Base-by-base conservation (phyloP, 371 early-diverging fungal genomes). In the Mortierella sp. region DNA sequence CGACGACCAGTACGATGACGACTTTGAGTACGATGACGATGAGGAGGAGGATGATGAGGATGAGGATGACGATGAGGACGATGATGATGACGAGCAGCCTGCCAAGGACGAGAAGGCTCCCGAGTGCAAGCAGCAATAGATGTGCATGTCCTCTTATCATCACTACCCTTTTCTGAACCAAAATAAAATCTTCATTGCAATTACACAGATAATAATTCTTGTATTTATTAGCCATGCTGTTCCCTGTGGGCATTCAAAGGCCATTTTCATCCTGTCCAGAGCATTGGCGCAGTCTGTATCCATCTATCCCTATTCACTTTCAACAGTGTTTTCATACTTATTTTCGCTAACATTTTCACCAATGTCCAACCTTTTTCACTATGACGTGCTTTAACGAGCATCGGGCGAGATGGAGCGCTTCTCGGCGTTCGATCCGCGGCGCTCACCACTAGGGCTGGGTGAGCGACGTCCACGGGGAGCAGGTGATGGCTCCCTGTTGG, bases 1-100 rank as follows among this genome's bases (percentile, higher is more conserved):
- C 65, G 89, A 86, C 16, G 92, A 90, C 64, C 92, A 93, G 61
- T 94, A 91, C 66, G 91, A 91, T 61, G 94, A 92, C 61, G 95
- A 92, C 22, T 75, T 79, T 16, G 74, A 66, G 26, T 89, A 86
- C 58, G 87, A 85, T 47, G 80, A 81, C 74, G 87, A 89, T 67
- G 89, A 91, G 70, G 91, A 89, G 64, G 91, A 92, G 26, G 91
- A 91, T 61, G 90, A 91, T 69, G 91, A 91, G 64, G 93, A 93
- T 43, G 91, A 93, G 22, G 90, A 90, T 29, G 93, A 93, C 2
- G 93, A 93, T 37, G 89, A 91, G 14, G 92, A 85, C n/a, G 90
- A 91, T 58, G 91, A 90, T 69, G 92, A 91, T 66, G 89, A 90
- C 34, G 87, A 90, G 66, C 64, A 69, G 41, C 86, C 87, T 68